Evolutionary conservation across 202 grass and related monocot species (phyloP).

Genomic region (Zoysia matrella): DNA sequence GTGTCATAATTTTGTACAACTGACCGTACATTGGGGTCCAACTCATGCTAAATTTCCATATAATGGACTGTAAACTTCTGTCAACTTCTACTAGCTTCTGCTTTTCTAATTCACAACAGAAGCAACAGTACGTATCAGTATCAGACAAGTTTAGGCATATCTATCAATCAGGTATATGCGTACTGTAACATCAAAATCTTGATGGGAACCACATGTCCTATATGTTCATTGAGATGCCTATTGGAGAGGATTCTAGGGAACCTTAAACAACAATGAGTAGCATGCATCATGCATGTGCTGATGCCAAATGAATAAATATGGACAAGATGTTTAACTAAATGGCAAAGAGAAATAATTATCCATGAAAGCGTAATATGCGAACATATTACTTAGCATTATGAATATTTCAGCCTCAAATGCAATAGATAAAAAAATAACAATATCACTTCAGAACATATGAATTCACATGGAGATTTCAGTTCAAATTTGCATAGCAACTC

Average conservation of each 20-base stretch:
- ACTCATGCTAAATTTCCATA: conserved; percentile 21
- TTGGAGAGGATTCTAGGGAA: conserved; percentile 34
- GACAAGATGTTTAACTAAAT: neutral
- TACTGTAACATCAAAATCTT: conserved; percentile 44
- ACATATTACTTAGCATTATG: neutral
- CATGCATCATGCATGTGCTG: conserved; percentile 20
- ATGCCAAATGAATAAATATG: neutral
- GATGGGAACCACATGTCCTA: conserved; percentile 45
- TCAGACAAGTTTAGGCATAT: conserved; percentile 33
- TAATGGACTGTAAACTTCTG: conserved; percentile 21
- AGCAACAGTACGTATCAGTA: conserved; percentile 21
- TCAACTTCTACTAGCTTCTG: conserved; percentile 25
- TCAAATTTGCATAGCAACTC: neutral
- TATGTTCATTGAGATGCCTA: conserved; percentile 43
- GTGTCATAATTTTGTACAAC: neutral
- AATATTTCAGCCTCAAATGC: neutral
- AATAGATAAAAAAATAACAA: neutral
- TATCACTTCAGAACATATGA: neutral
- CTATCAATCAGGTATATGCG: conserved; percentile 35
- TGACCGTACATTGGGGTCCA: conserved; percentile 14
- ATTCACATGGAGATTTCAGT: neutral
- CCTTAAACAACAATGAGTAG: too few species aligned
- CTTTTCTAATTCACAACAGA: conserved; percentile 8
- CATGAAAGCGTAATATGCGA: neutral
- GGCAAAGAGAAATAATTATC: neutral